Base-by-base conservation (phyloP, 2,329 filamentous ascomycete species). In the Sporothrix variecibatus region DNA sequence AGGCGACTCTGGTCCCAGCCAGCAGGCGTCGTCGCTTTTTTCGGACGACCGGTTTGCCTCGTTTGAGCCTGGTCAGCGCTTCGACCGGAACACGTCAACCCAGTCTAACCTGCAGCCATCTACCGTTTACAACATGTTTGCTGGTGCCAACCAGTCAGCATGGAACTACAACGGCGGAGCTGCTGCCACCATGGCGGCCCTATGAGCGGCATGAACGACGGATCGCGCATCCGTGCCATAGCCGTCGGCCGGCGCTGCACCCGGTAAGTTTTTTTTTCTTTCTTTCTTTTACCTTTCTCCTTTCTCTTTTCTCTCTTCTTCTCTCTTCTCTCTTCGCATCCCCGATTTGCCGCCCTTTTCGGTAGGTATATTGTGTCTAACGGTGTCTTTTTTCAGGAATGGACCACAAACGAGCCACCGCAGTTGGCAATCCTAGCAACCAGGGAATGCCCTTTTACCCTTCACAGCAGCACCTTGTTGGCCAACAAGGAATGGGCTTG, bases 1-100 rank as follows among this genome's bases (percentile, higher is more conserved):
- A 78, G 93, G 95, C 81, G 94, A 97, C 78, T 86, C 87, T 75
- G 92, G 92, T 80, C 89, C 87, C 75, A 89, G 90, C 73, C 87
- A 94, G 80, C 83, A 82, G 58, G 84, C 84, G 0, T 88, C 90
- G 69, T 89, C 89, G 74, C 86, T 95, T 71, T 97, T 95, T 82
- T 86, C 87, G 20, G 86, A 88, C 71, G 93, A 96, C 83, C 83
- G 92, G 86, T 83, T 90, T 78, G 89, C 87, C 73, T 85, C 85
- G 71, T 92, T 93, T 76, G 88, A 86, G 74, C 87, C 89, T 78
- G 88, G 84, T 74, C 92, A 80, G 23, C 75, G 81, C 40, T 80
- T 86, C 74, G 81, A 82, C 79, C 82, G 87, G 81, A 78, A 82
- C 77, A 77, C 81, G 56, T 75, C 78, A 77, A 80, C 80, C 49